Percentiles rank a stretch among this genome's conserved stretches.
Conservation (phyloP, 2,329 filamentous ascomycete species). For the Paecilomyces sp. region DNA sequence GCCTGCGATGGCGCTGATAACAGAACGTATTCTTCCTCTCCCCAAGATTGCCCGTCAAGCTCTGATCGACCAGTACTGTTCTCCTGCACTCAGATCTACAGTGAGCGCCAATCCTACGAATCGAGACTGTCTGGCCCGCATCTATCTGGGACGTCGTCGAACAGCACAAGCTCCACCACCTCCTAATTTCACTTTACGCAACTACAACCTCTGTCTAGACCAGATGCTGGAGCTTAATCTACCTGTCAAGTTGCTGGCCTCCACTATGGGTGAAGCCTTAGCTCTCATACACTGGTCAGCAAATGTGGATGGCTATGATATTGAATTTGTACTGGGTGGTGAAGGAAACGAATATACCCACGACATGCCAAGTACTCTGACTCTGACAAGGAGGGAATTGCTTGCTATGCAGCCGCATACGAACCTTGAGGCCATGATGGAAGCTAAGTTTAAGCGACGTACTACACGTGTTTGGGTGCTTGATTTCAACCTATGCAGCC, state of each 20-base stretch:
- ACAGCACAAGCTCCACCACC: background rate
- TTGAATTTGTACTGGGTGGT: conserved; percentile 9
- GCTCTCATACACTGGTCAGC: conserved; percentile 8
- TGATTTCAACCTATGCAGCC: conserved; percentile 4
- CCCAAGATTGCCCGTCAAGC: conserved; percentile 10
- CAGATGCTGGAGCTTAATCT: conserved; percentile 8
- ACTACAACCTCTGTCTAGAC: conserved; percentile 6
- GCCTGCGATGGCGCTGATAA: conserved; percentile 11
- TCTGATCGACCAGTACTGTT: conserved; percentile 15
- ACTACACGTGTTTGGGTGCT: conserved; percentile 2
- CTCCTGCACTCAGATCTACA: background rate
- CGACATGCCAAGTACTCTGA: background rate
- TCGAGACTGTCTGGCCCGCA: conserved; percentile 9
- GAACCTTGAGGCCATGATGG: background rate
- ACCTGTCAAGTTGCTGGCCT: background rate
- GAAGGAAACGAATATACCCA: background rate
- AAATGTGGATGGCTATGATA: conserved; percentile 6
- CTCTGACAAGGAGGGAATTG: background rate
- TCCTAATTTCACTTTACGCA: conserved; percentile 6
- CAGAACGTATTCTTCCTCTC: conserved; percentile 14
- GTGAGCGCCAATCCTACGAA: conserved; percentile 3
- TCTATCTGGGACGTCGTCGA: conserved; percentile 8
- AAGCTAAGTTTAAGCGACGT: background rate
- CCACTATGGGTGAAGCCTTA: conserved; percentile 3
- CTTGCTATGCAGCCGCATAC: conserved; percentile 1